Evolutionary conservation across 805 yeast genomes (phyloP).

Genomic region (baker's yeast (Saccharomyces cerevisiae)): DNA sequence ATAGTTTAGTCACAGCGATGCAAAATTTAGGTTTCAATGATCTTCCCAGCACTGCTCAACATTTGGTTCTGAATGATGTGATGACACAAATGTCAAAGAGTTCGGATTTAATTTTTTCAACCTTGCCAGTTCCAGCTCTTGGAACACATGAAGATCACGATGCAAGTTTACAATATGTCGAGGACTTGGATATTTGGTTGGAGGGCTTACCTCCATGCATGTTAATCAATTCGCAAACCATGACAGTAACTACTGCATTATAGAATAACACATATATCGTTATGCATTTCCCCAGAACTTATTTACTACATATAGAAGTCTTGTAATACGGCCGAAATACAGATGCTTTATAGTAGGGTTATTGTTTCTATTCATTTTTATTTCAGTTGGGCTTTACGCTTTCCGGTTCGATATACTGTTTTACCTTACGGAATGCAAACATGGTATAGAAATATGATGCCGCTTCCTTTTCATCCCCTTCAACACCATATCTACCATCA

Average conservation of each 20-base stretch:
- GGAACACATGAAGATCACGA: conserved; percentile 69
- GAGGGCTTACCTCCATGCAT: conserved; percentile 75
- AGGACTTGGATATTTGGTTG: conserved; percentile 72
- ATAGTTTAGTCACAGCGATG: conserved; percentile 30
- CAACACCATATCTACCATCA: conserved; percentile 80
- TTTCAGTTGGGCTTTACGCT: neutral
- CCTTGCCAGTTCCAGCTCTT: conserved; percentile 79
- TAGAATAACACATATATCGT: conserved; percentile 25
- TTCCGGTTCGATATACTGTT: conserved; percentile 17
- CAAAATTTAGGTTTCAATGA: conserved; percentile 59
- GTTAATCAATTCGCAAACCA: conserved; percentile 81
- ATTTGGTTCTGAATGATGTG: conserved; percentile 75
- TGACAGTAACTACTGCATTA: conserved; percentile 91
- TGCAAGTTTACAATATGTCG: conserved; percentile 67
- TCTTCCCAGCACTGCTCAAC: conserved; percentile 88
- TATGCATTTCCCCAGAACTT: conserved; percentile 2
- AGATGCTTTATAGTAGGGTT: neutral
- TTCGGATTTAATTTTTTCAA: conserved; percentile 75
- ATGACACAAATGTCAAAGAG: conserved; percentile 55
- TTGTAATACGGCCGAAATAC: neutral
- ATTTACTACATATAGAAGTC: neutral
- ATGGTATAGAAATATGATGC: conserved; percentile 79
- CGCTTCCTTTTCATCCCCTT: conserved; percentile 83
- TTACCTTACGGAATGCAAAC: conserved; percentile 67
- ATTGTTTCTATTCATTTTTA: neutral